Conservation (phyloP, 306 rosid species). For the Potentilla sterilis region DNA sequence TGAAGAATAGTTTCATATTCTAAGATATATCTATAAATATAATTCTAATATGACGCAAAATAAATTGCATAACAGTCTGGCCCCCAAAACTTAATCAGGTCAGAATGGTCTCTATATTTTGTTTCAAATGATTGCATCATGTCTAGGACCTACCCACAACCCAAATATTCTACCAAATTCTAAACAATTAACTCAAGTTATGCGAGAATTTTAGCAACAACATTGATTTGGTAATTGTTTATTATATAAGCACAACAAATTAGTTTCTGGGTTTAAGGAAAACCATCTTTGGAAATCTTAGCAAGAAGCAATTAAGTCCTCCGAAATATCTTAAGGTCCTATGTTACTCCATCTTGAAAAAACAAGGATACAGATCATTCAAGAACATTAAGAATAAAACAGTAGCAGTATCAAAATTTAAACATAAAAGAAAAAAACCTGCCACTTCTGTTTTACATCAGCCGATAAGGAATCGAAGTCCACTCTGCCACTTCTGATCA, state of each 20-base stretch:
- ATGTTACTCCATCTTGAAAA: background rate
- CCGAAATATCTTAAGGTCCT: background rate
- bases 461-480: slow-evolving; percentile 29
- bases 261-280: slow-evolving; percentile 6
- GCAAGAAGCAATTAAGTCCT: background rate
- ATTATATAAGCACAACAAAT: background rate
- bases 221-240: background rate
- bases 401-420: slow-evolving; percentile 10
- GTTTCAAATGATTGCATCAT: background rate
- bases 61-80: background rate
- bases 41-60: background rate
- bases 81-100: background rate
- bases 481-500: slow-evolving; percentile 22
- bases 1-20: background rate
- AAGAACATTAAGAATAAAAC: slow-evolving; percentile 17
- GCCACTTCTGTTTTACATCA: slow-evolving; percentile 45
- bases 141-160: background rate
- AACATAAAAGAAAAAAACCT: slow-evolving; percentile 48
- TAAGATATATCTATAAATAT: background rate
- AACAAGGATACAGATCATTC: background rate
- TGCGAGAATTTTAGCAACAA: background rate
- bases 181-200: background rate
- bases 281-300: background rate
- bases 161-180: background rate
- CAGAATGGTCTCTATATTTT: background rate